Base-by-base conservation (phyloP, 805 yeast species). In the Hanseniaspora singularis region DNA sequence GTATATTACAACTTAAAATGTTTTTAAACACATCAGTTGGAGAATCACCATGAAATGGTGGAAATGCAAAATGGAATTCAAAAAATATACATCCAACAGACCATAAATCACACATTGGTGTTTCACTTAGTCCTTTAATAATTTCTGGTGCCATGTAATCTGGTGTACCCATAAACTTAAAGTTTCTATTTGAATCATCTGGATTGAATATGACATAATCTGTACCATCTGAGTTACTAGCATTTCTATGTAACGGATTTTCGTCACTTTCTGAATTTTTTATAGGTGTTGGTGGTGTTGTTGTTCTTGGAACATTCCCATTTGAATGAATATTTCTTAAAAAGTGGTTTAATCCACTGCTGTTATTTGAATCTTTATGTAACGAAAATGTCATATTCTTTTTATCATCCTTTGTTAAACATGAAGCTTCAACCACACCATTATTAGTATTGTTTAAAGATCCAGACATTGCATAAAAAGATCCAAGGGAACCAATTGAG, bases 91-190 rank as follows among this genome's bases (percentile, higher is more conserved):
- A 89, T 0, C 99, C 99, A 28, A 89, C 74, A 2, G 97, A 85
- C 99, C 99, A 92, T 98, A 98, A 78, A 53, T 63, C 67, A 51
- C 64, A 52, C 23, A 79, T 74, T 52, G 77, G 87, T 51, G 79
- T 83, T 59, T 89, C 96, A 0, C 83, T 81, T 1, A 72, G 69
- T 33, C 96, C 97, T 34, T 73, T 68, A 51, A 92, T 86, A 0
- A 96, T 88, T 59, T 92, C 99, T 0, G 99, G 99, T 0, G 99
- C 94, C 33, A 94, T 71, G 62, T 92, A 92, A 60, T 92, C 98
- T 0, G 99, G 99, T 0, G 99, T 92, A 0, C 99, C 99, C 27
- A 87, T 95, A 56, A 89, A 88, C 51, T 72, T 74, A 54, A 77
- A 74, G 22, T 70, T 66, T 44, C 73, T 75, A 30, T 53, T 48